Base-by-base conservation (phyloP, 2,329 filamentous ascomycete species). In the Aureobasidium uvarum region DNA sequence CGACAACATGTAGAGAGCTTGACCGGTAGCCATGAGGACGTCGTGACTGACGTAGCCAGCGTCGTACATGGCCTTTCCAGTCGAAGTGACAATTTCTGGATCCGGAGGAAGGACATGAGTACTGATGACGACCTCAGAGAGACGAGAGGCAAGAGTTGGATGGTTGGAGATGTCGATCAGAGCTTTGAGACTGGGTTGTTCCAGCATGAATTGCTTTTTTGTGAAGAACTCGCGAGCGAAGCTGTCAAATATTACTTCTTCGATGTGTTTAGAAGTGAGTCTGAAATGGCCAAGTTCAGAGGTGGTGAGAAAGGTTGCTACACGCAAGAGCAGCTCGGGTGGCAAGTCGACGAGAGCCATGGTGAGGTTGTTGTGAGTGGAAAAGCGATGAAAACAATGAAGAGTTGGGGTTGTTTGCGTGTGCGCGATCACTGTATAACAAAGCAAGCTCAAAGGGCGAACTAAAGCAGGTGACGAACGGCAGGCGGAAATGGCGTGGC, bases 201-300 rank as follows among this genome's bases (percentile, higher is more conserved):
- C 82, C 63, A 88, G 71, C 83, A 88, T 86, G 74, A 89, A 90
- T 71, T 89, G 86, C 70, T 83, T 85, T 73, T 85, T 86, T 59
- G 77, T 79, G 75, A 90, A 90, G 78, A 87, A 90, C 68, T 88
- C 86, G 28, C 77, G 77, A 33, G 82, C 78, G 69, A 89, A 89
- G 39, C 78, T 78, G 56, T 80, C 77, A 73, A 85, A 84, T 14
- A 88, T 76, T 1, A 78, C 76, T 23, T 75, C 74, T 71, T 89
- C 86, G 14, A 86, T 71, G 20, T 77, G 73, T 64, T 81, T 84
- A 76, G 85, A 87, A 2, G 80, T 80, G 18, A 81, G 75, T 7
- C 87, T 85, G 8, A 89, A 72, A 14, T 75, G 72, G 66, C 82
- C 79, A 20, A 88, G 80, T 8, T 89, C 86, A 0, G 74, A 63